Base-by-base conservation (phyloP, 148 eudicot genomes). In the Persicaria maculosa region DNA sequence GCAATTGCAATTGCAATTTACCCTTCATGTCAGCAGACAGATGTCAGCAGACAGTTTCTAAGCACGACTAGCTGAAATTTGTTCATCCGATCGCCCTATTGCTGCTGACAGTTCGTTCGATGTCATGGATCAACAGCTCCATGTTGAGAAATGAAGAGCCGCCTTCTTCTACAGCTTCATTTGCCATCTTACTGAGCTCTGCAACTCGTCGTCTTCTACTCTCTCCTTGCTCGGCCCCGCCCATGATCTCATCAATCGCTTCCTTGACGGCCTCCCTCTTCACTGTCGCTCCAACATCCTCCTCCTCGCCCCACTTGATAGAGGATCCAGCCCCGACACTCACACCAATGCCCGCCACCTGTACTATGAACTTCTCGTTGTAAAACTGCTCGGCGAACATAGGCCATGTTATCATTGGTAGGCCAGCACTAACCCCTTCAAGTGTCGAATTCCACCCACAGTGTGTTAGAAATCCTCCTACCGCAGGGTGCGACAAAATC, bases 401-500 rank as follows among this genome's bases (percentile, higher is more conserved):
- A 4, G 88, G 85, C 85, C 88, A 82, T 3, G 88, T 80, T 4
- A 85, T 71, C 85, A 82, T 53, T 44, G 85, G 85, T 1, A 82
- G 40, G 5, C 88, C 88, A 0, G 85, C 82, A 44, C 79, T 44
- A 0, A 84, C 71, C 8, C 86, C 86, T 77, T 81, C 87, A 0
- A 84, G 5, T 0, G 84, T 84, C 52, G 87, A 84, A 75, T 84
- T 84, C 87, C 87, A 81, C 1, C 87, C 87, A 73, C 83, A 84
- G 44, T 84, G 87, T 12, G 84, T 84, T 9, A 84, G 11, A 62
- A 85, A 85, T 43, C 83, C 88, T 61, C 79, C 79, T 0, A 77
- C 48, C 7, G 86, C 80, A 2, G 47, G 71, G 62, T 85, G 86
- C 5, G 82, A 78, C 14, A 83, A 36, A 9, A 81, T 85, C 31